These are phyloP conservation scores for Colletotrichum camelliae DNA, from an alignment of 2,329 filamentous ascomycete species.

Conservation along the genomic window DNA sequence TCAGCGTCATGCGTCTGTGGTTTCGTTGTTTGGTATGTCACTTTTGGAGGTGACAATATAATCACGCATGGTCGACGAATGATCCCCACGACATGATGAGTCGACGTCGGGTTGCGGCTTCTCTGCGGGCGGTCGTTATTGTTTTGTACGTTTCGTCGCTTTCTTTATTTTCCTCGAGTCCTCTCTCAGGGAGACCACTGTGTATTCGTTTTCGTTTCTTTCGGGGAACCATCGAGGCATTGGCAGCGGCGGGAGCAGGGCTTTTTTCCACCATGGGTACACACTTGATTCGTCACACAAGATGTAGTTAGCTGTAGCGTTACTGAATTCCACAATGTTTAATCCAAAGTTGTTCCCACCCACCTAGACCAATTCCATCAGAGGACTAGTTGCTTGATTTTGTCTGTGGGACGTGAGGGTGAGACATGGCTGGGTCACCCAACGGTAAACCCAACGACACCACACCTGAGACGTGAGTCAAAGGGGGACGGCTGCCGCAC, in stretches of 20 bases:
- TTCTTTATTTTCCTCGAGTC: not conserved
- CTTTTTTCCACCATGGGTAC: not conserved
- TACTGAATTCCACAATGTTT: slow-evolving; percentile 1
- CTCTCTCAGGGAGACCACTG: not conserved
- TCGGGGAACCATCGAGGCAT: slow-evolving; percentile 1
- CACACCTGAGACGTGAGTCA: not conserved
- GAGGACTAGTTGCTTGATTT: not conserved
- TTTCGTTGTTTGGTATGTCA: not conserved
- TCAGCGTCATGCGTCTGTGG: not conserved
- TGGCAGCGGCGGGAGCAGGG: slow-evolving; percentile 6
- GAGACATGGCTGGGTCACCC: not conserved
- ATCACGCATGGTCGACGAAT: slow-evolving; percentile 12
- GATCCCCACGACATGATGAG: slow-evolving; percentile 19
- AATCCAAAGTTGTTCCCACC: not conserved
- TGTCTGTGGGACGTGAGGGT: not conserved
- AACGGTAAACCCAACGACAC: not conserved
- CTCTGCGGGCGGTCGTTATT: slow-evolving; percentile 1
- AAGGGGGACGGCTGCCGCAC: not conserved
- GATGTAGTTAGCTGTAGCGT: slow-evolving; percentile 2
- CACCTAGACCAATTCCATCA: not conserved
- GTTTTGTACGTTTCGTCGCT: not conserved
- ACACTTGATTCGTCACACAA: not conserved
- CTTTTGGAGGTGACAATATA: slow-evolving; percentile 4
- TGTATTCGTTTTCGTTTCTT: not conserved
- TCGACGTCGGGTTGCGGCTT: slow-evolving; percentile 9